phyloP scores from a whole-genome alignment of 2,329 filamentous ascomycete genomes.

The Teratosphaeria zuluensis region DNA sequence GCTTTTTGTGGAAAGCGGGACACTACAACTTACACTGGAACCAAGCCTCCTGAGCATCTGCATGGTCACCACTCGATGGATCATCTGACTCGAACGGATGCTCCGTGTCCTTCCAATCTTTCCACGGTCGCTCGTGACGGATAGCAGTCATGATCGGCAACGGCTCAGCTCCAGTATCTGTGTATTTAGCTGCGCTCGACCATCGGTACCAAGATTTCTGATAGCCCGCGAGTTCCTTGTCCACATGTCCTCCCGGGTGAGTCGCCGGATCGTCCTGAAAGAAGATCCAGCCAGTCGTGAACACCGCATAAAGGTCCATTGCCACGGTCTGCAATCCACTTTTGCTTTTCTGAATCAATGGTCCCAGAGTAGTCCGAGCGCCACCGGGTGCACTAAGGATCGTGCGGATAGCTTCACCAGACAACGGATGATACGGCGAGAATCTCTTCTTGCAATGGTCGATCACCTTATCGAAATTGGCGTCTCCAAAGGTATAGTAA shows the following conservation, averaged over 20 bases:
- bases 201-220: slow-evolving; percentile 22
- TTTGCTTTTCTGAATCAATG: slow-evolving; percentile 22
- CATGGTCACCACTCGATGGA: slow-evolving; percentile 16
- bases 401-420: slow-evolving; percentile 22
- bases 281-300: slow-evolving; percentile 24
- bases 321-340: slow-evolving; percentile 22
- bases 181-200: slow-evolving; percentile 16
- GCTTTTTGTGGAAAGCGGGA: neutral
- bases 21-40: slow-evolving; percentile 20
- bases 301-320: slow-evolving; percentile 26
- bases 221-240: slow-evolving; percentile 14
- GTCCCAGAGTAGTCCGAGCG: slow-evolving; percentile 20
- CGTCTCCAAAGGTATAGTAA: slow-evolving; percentile 24
- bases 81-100: slow-evolving; percentile 19
- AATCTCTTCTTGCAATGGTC: slow-evolving; percentile 26
- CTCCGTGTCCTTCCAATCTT: slow-evolving; percentile 19
- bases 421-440: slow-evolving; percentile 24
- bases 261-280: slow-evolving; percentile 18
- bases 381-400: slow-evolving; percentile 19
- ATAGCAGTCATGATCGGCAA: slow-evolving; percentile 21
- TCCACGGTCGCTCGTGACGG: slow-evolving; percentile 21
- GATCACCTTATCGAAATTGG: slow-evolving; percentile 20
- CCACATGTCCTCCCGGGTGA: slow-evolving; percentile 11
- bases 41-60: slow-evolving; percentile 26
- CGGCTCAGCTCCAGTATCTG: slow-evolving; percentile 17